Percentiles rank a stretch among this genome's conserved stretches.
These are phyloP conservation scores for Diplocarpon mali DNA, from an alignment of 2,329 filamentous ascomycete genomes.

Conservation along the genomic window DNA sequence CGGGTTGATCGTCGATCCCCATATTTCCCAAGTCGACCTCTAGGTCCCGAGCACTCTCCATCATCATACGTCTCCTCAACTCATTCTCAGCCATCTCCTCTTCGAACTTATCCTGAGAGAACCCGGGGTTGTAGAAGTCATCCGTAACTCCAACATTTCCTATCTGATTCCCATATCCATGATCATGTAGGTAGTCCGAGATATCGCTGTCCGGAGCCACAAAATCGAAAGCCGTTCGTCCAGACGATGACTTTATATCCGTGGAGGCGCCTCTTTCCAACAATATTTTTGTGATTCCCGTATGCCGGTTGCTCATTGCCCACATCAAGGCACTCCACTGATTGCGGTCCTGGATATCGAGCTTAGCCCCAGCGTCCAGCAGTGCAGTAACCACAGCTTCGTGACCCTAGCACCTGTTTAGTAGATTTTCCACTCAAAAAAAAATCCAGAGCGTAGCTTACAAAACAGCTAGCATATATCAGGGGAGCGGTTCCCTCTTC, in stretches of 20 bases:
- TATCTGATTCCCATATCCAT: conserved; percentile 65
- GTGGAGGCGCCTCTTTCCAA: conserved; percentile 92
- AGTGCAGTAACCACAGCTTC: conserved; percentile 77
- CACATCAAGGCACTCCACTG: conserved; percentile 98
- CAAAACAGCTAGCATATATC: conserved; percentile 97
- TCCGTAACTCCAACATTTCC: conserved; percentile 69
- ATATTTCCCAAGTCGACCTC: conserved; percentile 95
- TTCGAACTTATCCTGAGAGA: conserved; percentile 88
- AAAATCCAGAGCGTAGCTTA: conserved; percentile 31
- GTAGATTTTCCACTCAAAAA: background rate
- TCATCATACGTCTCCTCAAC: conserved; percentile 95
- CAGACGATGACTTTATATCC: conserved; percentile 88
- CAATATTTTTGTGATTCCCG: conserved; percentile 84
- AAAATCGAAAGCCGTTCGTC: conserved; percentile 91
- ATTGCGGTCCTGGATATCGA: conserved; percentile 90
- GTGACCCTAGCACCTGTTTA: conserved; percentile 52
- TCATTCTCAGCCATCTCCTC: conserved; percentile 97
- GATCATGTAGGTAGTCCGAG: conserved; percentile 88
- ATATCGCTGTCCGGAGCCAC: conserved; percentile 92
- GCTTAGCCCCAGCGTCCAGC: conserved; percentile 73
- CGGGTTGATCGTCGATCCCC: conserved; percentile 88
- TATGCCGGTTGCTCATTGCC: conserved; percentile 98
- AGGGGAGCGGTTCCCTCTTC: conserved; percentile 93
- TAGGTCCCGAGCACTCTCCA: conserved; percentile 92
- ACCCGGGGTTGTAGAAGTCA: conserved; percentile 89